phyloP scores from a whole-genome alignment of 352 stramenopile genomes.

The Globisporangium parvum region DNA sequence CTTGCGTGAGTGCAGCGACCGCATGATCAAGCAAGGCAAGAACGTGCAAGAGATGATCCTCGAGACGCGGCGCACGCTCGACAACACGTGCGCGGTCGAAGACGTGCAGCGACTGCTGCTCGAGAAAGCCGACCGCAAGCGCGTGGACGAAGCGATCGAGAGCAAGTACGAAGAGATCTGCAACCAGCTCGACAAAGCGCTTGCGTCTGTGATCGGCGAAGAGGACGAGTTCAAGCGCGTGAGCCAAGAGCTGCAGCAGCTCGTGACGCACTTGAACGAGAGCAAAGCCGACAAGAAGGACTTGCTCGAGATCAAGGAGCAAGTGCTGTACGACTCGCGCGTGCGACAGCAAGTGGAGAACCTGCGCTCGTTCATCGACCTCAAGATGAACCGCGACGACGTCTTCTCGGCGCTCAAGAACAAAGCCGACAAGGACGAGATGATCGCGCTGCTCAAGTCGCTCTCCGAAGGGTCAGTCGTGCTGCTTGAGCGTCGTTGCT shows the following conservation, averaged over 20 bases:
- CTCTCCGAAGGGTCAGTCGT: slow-evolving; percentile 50
- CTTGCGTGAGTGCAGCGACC: slow-evolving; percentile 73
- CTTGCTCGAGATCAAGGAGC: slow-evolving; percentile 80
- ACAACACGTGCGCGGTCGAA: slow-evolving; percentile 81
- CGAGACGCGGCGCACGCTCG: slow-evolving; percentile 67
- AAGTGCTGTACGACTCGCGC: slow-evolving; percentile 83
- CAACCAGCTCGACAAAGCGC: slow-evolving; percentile 86
- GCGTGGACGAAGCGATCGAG: slow-evolving; percentile 87
- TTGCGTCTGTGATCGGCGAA: slow-evolving; percentile 79
- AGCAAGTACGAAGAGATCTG: slow-evolving; percentile 91
- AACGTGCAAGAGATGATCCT: slow-evolving; percentile 87
- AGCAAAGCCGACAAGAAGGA: slow-evolving; percentile 85
- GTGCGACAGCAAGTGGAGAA: slow-evolving; percentile 85
- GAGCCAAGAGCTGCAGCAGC: slow-evolving; percentile 75
- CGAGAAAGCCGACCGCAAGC: slow-evolving; percentile 72
- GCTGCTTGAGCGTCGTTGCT: not conserved
- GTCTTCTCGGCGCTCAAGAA: slow-evolving; percentile 79
- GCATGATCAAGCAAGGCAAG: slow-evolving; percentile 73
- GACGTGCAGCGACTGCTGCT: slow-evolving; percentile 75
- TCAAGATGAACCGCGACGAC: slow-evolving; percentile 88
- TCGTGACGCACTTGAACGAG: slow-evolving; percentile 73
- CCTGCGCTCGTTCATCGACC: slow-evolving; percentile 77
- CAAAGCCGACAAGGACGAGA: slow-evolving; percentile 85
- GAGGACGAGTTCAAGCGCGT: slow-evolving; percentile 87
- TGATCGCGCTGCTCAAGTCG: slow-evolving; percentile 66